Evolutionary conservation across 345 rosid genomes (phyloP), one percentile per base, ranked within the genome.

Genomic region (Adansonia digitata): DNA sequence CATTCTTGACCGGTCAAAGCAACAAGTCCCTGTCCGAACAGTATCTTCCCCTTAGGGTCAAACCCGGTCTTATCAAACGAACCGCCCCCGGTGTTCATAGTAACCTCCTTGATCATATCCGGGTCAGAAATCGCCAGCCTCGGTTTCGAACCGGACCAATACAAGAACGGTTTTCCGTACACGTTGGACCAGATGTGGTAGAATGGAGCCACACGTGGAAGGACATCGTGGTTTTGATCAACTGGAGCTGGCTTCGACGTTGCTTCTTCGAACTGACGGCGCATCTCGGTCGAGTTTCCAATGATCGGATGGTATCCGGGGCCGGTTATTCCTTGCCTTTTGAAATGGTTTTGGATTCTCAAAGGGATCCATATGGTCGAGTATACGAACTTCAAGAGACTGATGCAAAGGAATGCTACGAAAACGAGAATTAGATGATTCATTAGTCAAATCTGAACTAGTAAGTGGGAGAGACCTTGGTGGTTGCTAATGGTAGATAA

Each of bases 81-180:
- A 17, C 88, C 86, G 35, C 75, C 75, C 2, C 35, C 53, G 0
- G 85, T 77, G 31, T 78, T 83, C 82, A 81, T 59, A 20, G 88
- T 74, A 45, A 87, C 81, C 74, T 89, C 92, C 79, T 89, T 87
- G 45, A 94, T 87, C 81, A 89, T 72, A 12, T 61, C 88, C 75
- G 80, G 92, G 75, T 94, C 92, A 48, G 88, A 82, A 7, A 84
- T 55, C 2, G 86, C 92, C 62, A 94, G 78, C 76, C 91, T 87
- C 11, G 97, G 91, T 70, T 48, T 79, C 35, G 83, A 74, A 61
- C 98, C 98, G 34, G 89, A 90, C 97, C 97, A 92, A 80, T 82
- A 92, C 29, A 94, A 77, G 68, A 87, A 94, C n/a, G 84, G 85
- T 74, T 83, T 86, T 53, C 97, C 96, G 7, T 87, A 85, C 69